Conservation (phyloP, 139 green algal genomes). For the Dunaliella sp. region DNA sequence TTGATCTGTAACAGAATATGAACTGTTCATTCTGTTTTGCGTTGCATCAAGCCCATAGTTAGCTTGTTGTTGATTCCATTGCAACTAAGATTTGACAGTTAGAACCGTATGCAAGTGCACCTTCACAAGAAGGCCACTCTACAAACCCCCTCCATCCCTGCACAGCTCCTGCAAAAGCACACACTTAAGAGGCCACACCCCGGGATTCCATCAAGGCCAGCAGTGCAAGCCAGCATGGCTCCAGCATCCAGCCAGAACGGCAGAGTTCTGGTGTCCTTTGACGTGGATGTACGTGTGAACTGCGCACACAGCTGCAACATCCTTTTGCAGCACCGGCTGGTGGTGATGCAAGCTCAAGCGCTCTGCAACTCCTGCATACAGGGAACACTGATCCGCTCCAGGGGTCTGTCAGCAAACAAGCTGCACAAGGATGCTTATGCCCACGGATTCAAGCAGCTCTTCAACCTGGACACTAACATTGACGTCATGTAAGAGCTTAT, state of each 20-base stretch:
- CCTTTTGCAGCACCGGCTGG: too few species aligned
- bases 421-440: conserved; percentile 60
- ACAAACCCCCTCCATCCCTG: background rate
- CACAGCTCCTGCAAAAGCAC: too few species aligned
- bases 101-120: background rate
- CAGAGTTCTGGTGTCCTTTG: conserved; percentile 19
- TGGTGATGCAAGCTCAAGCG: too few species aligned
- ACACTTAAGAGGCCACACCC: too few species aligned
- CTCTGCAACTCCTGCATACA: too few species aligned
- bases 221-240: background rate
- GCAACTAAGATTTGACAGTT: too few species aligned
- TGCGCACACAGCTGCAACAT: too few species aligned
- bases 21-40: too few species aligned
- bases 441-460: conserved; percentile 44
- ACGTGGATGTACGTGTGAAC: conserved; percentile 19
- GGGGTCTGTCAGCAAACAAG: conserved; percentile 52
- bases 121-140: background rate
- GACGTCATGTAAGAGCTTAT: conserved; percentile 29
- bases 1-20: too few species aligned
- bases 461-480: conserved; percentile 40
- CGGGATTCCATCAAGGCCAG: background rate
- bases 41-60: too few species aligned
- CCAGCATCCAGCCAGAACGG: background rate
- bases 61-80: too few species aligned
- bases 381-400: conserved; percentile 56